phyloP scores from a whole-genome alignment of 2,329 filamentous ascomycete species.

The Verticillium isaacii region DNA sequence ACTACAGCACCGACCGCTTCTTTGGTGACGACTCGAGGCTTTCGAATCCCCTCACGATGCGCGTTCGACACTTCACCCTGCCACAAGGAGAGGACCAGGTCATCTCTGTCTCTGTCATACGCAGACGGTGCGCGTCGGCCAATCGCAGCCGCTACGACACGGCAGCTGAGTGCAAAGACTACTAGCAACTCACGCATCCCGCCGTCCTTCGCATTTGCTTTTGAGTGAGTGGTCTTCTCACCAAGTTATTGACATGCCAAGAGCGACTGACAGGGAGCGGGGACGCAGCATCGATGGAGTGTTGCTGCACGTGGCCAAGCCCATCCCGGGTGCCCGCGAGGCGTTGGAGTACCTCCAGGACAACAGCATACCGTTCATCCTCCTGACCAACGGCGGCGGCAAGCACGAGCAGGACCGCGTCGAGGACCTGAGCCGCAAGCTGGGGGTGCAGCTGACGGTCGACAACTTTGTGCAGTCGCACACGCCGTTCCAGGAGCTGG shows the following conservation, averaged over 20 bases:
- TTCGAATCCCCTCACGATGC: not conserved
- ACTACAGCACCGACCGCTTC: not conserved
- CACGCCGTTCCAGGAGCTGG: constrained; percentile 76
- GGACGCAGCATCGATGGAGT: constrained; percentile 76
- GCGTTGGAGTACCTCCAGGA: constrained; percentile 69
- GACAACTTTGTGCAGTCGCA: constrained; percentile 78
- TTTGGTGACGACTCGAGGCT: not conserved
- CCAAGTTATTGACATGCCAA: too few relatives aligned
- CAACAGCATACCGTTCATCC: constrained; percentile 81
- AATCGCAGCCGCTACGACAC: not conserved
- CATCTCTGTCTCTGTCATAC: not conserved
- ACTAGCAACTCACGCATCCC: constrained; percentile 8
- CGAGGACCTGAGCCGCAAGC: constrained; percentile 18
- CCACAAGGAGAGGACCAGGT: not conserved
- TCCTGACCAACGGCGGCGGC: constrained; percentile 93
- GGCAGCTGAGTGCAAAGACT: not conserved
- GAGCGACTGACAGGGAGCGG: not conserved
- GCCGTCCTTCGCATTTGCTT: constrained; percentile 33
- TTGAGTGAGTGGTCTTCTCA: constrained; percentile 21
- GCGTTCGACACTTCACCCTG: not conserved
- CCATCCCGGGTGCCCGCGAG: constrained; percentile 72
- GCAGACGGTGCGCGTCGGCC: not conserved
- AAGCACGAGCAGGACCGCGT: constrained; percentile 57
- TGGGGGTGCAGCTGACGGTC: constrained; percentile 46
- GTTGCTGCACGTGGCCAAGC: constrained; percentile 75